Evolutionary conservation across 768 basidiomycete species (phyloP).

Genomic region (Boletus patriciae): DNA sequence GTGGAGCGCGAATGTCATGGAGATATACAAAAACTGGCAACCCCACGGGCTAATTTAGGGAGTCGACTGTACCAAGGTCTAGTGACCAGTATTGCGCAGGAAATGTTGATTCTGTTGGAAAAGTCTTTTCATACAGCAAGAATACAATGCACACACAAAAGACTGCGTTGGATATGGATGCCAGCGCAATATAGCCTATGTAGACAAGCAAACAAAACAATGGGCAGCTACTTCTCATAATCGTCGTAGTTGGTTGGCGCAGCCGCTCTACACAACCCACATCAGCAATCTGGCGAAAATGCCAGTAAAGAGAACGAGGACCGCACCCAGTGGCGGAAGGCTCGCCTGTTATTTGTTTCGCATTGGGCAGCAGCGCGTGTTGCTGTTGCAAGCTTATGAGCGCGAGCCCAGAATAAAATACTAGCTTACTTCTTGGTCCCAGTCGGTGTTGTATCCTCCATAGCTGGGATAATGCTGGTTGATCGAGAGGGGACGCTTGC

Average conservation of each 20-base stretch:
- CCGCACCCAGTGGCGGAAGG: not conserved
- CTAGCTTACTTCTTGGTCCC: constrained; percentile 4
- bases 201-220: too few species aligned
- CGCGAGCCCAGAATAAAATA: not conserved
- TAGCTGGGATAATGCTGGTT: not conserved
- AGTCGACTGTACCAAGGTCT: too few species aligned
- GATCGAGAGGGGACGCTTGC: constrained; percentile 1
- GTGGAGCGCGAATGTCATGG: not conserved
- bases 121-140: not conserved
- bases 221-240: too few species aligned
- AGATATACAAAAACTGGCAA: not conserved
- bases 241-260: not conserved
- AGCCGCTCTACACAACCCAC: not conserved
- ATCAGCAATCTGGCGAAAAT: not conserved
- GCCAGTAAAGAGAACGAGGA: not conserved
- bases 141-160: not conserved
- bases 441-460: not conserved
- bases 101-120: not conserved
- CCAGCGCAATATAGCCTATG: too few species aligned
- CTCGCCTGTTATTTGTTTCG: not conserved
- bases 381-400: not conserved
- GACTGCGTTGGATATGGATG: too few species aligned
- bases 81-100: not conserved
- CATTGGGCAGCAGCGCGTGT: not conserved
- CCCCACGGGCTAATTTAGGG: too few species aligned